A percentile compares a stretch with the other conserved stretches of the same genome.
These are phyloP conservation scores for Colletotrichum spinosum DNA, from an alignment of 2,329 filamentous ascomycete genomes.

Conservation along the genomic window DNA sequence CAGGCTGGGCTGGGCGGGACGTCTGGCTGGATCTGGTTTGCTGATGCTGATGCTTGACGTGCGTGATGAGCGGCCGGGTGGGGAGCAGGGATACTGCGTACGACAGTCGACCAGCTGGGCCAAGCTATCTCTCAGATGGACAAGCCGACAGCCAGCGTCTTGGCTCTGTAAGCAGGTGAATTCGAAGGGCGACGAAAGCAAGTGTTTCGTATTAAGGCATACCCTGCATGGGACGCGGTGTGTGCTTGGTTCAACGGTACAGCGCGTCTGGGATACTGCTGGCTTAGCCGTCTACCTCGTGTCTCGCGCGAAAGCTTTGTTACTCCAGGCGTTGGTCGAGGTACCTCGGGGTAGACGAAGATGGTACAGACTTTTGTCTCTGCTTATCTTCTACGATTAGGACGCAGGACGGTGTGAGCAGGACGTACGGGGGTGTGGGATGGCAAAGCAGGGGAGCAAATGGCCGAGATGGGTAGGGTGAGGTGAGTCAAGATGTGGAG, in stretches of 20 bases:
- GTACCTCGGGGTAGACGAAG: background rate
- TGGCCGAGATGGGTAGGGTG: conserved; percentile 32
- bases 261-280: conserved; percentile 27
- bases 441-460: conserved; percentile 3
- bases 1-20: conserved; percentile 14
- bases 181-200: conserved; percentile 16
- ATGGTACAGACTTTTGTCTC: background rate
- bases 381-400: background rate
- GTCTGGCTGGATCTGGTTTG: conserved; percentile 21
- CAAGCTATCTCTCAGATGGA: conserved; percentile 33
- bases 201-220: conserved; percentile 34
- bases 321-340: too few species aligned
- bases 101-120: conserved; percentile 26
- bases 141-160: conserved; percentile 24
- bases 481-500: conserved; percentile 23
- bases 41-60: conserved; percentile 32
- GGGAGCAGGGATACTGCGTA: conserved; percentile 26
- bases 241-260: conserved; percentile 15
- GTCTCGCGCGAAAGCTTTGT: conserved; percentile 21
- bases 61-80: conserved; percentile 32
- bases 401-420: conserved; percentile 7
- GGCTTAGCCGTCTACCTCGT: conserved; percentile 22
- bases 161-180: conserved; percentile 12
- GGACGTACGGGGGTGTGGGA: conserved; percentile 32
- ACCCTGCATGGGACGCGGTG: conserved; percentile 27